Base-by-base conservation (phyloP, 495 filamentous ascomycete genomes). In the Margaritispora aquatica region DNA sequence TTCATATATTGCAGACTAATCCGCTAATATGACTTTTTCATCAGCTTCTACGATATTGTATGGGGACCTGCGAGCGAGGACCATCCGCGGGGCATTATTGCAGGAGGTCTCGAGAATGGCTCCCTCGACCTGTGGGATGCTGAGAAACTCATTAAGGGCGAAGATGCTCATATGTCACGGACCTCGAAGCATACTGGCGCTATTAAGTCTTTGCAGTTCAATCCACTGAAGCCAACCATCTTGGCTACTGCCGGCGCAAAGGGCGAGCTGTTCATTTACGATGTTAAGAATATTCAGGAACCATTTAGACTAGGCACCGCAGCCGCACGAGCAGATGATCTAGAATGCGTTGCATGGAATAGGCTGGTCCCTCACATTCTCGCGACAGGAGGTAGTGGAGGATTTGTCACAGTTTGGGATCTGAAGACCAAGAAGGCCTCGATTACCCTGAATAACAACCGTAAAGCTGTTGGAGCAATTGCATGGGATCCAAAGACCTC, bases 401-500 rank as follows among this genome's bases (percentile, higher is more conserved):
- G 94, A 11, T 96, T 96, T 67, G 92, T 97, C 26, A 97, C 94
- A 11, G 92, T 99, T 2, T 99, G 94, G 94, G 94, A 99, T 77
- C 83, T 97, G 46, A 96, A 96, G 77, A 88, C 87, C 0, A 97
- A 95, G 81, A 96, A 93, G 74, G 92, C 96, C 64, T 96, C 90
- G 54, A 75, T 99, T 70, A 96, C 92, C 1, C 75, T 99, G 57
- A 97, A 96, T 75, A 97, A 96, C 71, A 90, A 91, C 63, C 82
- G 94, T 54, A 97, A 96, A 73, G 81, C 93, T 55, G 92, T 97
- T 65, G 96, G 92, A 70, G 86, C 94, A 54, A 91, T 99, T 57
- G 90, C 92, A 20, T 99, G 94, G 94, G 92, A 99, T 66, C 94
- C 94, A 1, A 89, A 89, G 64, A 91, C 89, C 77, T 86, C 90